Evolutionary conservation across 805 yeast genomes (phyloP).

Genomic region (Hanseniaspora taiwanica): DNA sequence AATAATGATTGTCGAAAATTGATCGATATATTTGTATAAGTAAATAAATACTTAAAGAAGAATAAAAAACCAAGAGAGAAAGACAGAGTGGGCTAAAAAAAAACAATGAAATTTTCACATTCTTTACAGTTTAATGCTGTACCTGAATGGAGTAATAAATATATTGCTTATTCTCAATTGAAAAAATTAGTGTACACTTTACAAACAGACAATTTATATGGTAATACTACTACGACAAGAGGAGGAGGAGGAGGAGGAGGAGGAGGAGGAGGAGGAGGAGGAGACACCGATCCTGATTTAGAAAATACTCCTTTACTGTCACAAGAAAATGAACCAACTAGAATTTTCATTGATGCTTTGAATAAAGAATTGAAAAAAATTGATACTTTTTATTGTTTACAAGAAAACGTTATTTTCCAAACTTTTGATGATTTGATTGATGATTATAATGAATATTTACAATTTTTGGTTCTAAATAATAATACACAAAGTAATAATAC

Average conservation of each 20-base stretch:
- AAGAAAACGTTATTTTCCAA: slow-evolving; percentile 43
- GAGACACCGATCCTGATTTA: slow-evolving; percentile 1
- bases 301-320: slow-evolving; percentile 10
- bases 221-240: slow-evolving; percentile 11
- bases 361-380: slow-evolving; percentile 68
- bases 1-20: too few species aligned
- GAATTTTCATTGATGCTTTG: slow-evolving; percentile 50
- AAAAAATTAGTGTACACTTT: slow-evolving; percentile 74
- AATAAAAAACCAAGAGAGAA: neutral
- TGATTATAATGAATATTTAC: slow-evolving; percentile 53
- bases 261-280: neutral
- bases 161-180: slow-evolving; percentile 77
- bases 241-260: too few species aligned
- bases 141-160: slow-evolving; percentile 93
- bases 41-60: neutral
- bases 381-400: slow-evolving; percentile 56
- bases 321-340: slow-evolving; percentile 19
- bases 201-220: slow-evolving; percentile 46
- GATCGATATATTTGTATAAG: neutral
- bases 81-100: neutral
- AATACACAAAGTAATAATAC: neutral
- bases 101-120: slow-evolving; percentile 80
- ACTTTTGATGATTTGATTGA: slow-evolving; percentile 43
- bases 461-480: slow-evolving; percentile 6
- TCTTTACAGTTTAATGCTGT: slow-evolving; percentile 94